Evolutionary conservation across 192 early-diverging fungal genomes (phyloP), one percentile per base, ranked within the genome.

Genomic region (Podila epicladia): DNA sequence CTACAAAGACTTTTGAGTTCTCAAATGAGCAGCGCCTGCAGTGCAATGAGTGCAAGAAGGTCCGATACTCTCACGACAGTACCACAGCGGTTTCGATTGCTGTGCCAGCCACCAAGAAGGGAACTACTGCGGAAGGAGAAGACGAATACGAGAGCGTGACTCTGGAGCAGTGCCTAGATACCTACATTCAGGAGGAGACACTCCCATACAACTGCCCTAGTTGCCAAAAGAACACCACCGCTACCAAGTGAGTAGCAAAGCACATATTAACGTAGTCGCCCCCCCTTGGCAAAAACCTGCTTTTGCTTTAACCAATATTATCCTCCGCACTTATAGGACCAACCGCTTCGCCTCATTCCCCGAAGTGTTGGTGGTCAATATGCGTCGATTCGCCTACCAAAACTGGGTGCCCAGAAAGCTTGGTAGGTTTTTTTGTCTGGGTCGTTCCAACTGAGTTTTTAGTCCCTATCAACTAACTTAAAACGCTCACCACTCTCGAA

Each of bases 321-420:
- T n/a, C 17, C n/a, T 12, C 64, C 48, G 66, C 68, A 2, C 72
- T 74, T 74, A 7, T 79, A 91, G 85, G 53, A 85, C 89, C 12
- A 87, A 83, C 15, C 75, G 85, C 32, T 96, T 96, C 73, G 85
- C 84, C 5, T 90, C 92, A 0, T 98, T 97, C 75, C 93, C 91
- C 70, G 91, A 89, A 75, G 85, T 88, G 58, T 86, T 94, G 62
- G 93, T 89, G 9, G 84, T 91, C 82, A 94, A 92, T 48, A 91
- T 86, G 75, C 86, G 85, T 64, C 90, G 90, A 69, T 96, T 92
- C 82, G 92, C 88, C 68, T 87, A 87, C 73, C 94, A 90, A 73
- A 93, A 91, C 86, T 97, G 91, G 94, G 97, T 94, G 70, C 96
- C 89, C 62, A 87, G 82, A 66, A 91, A 92, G 67, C 73, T 91